Conservation (phyloP, 176 grass and related monocot genomes). For the Carex cristatella region DNA sequence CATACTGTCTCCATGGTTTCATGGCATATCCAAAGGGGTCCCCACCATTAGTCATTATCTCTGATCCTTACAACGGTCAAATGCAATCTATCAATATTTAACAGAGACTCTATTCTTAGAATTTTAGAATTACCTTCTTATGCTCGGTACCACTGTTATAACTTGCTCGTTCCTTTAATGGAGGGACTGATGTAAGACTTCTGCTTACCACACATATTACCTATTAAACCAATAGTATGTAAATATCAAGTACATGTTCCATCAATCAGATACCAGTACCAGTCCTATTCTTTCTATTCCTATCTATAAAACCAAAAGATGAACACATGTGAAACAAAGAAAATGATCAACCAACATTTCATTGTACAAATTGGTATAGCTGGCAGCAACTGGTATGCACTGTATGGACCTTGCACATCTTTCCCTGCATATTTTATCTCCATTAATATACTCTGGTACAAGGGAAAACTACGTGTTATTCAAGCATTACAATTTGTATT, state of each 20-base stretch:
- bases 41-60: slow-evolving; percentile 63
- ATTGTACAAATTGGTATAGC: background rate
- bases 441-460: slow-evolving; percentile 18
- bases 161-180: background rate
- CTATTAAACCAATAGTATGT: slow-evolving; percentile 1
- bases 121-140: no score
- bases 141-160: no score
- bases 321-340: background rate
- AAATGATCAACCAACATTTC: background rate
- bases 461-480: slow-evolving; percentile 42
- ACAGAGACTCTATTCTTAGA: background rate
- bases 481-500: slow-evolving; percentile 48
- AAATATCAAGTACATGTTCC: background rate
- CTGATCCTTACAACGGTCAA: slow-evolving; percentile 68
- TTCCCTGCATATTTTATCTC: background rate
- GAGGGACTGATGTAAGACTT: slow-evolving; percentile 35
- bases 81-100: slow-evolving; percentile 6
- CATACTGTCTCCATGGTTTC: slow-evolving; percentile 67
- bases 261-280: background rate
- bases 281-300: background rate
- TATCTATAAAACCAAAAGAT: background rate
- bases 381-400: background rate
- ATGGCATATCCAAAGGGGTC: slow-evolving; percentile 65
- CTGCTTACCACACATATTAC: background rate
- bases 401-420: background rate